Evolutionary conservation across 192 early-diverging fungal genomes (phyloP).

Genomic region (Coemansia umbellata): DNA sequence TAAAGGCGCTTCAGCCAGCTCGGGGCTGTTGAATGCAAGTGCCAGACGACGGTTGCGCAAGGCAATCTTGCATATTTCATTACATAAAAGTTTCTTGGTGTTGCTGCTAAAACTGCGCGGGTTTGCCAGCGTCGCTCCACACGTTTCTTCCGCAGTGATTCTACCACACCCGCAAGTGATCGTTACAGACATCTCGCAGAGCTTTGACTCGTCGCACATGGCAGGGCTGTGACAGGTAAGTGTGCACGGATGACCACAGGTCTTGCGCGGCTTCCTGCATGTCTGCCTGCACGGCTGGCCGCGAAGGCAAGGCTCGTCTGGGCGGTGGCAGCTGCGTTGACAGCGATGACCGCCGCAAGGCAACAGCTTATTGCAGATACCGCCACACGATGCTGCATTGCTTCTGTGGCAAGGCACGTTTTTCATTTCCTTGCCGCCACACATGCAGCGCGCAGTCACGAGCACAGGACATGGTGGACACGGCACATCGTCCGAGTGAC

Average conservation of each 20-base stretch:
- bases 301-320: slow-evolving; percentile 61
- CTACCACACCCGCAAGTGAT: slow-evolving; percentile 78
- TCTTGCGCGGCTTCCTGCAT: slow-evolving; percentile 71
- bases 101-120: slow-evolving; percentile 33
- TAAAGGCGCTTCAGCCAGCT: slow-evolving; percentile 39
- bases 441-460: slow-evolving; percentile 67
- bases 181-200: slow-evolving; percentile 60
- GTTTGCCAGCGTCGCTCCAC: slow-evolving; percentile 57
- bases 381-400: slow-evolving; percentile 56
- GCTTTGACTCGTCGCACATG: slow-evolving; percentile 70
- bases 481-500: slow-evolving; percentile 79
- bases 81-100: slow-evolving; percentile 60
- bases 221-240: slow-evolving; percentile 70
- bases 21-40: slow-evolving; percentile 66
- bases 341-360: slow-evolving; percentile 76
- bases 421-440: slow-evolving; percentile 70
- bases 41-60: slow-evolving; percentile 80
- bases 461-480: slow-evolving; percentile 92
- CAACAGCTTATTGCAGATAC: slow-evolving; percentile 56
- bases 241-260: slow-evolving; percentile 81
- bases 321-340: slow-evolving; percentile 76
- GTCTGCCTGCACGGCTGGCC: slow-evolving; percentile 61
- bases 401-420: slow-evolving; percentile 81
- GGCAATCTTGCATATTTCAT: slow-evolving; percentile 73
- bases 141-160: slow-evolving; percentile 56